Evolutionary conservation across 163 green algal genomes (phyloP).

Genomic region (Chloromonas sp.): DNA sequence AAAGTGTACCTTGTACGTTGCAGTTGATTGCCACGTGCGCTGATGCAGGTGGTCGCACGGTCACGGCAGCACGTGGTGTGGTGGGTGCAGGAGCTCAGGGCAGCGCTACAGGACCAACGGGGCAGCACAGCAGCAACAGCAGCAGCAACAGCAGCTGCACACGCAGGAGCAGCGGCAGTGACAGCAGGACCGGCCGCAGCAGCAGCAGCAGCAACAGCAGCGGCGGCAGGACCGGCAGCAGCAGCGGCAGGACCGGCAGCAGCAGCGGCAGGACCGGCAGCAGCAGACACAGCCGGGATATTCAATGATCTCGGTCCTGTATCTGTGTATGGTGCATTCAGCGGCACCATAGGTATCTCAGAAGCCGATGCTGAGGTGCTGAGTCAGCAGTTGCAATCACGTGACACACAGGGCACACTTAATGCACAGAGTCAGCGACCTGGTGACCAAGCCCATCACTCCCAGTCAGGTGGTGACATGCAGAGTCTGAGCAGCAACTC

Average conservation of each 20-base stretch:
- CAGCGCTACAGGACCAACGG: constrained; percentile 1
- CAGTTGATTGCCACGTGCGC: background rate
- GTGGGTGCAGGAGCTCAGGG: constrained; percentile 26
- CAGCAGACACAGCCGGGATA: too few species aligned
- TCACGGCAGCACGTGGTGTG: constrained; percentile 40
- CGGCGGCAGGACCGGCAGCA: too few species aligned
- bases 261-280: too few species aligned
- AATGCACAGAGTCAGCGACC: too few species aligned
- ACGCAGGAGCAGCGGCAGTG: background rate
- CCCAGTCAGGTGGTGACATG: too few species aligned
- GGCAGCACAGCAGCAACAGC: background rate
- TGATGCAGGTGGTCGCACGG: constrained; percentile 23
- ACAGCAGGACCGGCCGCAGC: background rate
- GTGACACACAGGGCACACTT: too few species aligned
- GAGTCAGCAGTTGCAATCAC: background rate
- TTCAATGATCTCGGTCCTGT: too few species aligned
- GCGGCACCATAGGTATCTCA: constrained; percentile 19
- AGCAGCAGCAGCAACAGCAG: too few species aligned
- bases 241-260: too few species aligned
- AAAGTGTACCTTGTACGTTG: too few species aligned
- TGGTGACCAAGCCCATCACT: too few species aligned
- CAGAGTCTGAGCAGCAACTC: too few species aligned
- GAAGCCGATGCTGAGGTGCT: constrained; percentile 6
- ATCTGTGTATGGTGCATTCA: constrained; percentile 38
- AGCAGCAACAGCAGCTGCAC: background rate